phyloP scores from a whole-genome alignment of 495 filamentous ascomycete species.

The Hypomontagnella submonticulosa region DNA sequence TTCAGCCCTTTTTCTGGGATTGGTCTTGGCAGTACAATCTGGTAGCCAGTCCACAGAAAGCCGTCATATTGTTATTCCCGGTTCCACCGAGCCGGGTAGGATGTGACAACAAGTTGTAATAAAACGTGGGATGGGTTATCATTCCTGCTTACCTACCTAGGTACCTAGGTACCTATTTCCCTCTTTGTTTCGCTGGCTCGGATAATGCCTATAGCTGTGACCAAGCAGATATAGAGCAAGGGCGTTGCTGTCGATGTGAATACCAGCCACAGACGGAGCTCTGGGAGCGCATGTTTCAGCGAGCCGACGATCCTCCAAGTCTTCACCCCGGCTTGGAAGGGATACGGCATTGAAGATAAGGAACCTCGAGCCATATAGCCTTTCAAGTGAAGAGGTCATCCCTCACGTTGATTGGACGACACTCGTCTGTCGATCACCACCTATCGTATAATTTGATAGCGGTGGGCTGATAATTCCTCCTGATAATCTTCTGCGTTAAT shows the following conservation, averaged over 20 bases:
- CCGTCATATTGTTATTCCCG: slow-evolving; percentile 11
- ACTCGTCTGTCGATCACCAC: slow-evolving; percentile 3
- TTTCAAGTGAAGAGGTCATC: neutral
- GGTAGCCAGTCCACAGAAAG: slow-evolving; percentile 1
- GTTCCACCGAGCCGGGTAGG: slow-evolving; percentile 29
- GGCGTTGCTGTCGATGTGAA: neutral
- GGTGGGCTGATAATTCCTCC: slow-evolving; percentile 5
- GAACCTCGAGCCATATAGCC: neutral
- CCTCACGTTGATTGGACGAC: slow-evolving; percentile 11
- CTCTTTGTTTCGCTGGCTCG: neutral
- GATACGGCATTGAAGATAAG: slow-evolving; percentile 23
- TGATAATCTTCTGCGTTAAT: neutral
- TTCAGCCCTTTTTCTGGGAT: slow-evolving; percentile 36
- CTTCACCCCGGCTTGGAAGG: neutral
- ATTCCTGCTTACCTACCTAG: neutral
- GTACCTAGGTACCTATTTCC: neutral
- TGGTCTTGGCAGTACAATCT: slow-evolving; percentile 25
- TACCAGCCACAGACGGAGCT: neutral
- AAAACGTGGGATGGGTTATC: neutral
- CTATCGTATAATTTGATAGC: slow-evolving; percentile 1
- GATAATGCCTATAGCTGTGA: too few species aligned
- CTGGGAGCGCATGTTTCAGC: neutral
- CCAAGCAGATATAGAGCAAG: too few species aligned
- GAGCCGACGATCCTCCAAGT: neutral
- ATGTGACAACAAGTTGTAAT: neutral